Conservation (phyloP, 225 moss, liverwort and hornwort genomes). For the Anthoceros angustus region DNA sequence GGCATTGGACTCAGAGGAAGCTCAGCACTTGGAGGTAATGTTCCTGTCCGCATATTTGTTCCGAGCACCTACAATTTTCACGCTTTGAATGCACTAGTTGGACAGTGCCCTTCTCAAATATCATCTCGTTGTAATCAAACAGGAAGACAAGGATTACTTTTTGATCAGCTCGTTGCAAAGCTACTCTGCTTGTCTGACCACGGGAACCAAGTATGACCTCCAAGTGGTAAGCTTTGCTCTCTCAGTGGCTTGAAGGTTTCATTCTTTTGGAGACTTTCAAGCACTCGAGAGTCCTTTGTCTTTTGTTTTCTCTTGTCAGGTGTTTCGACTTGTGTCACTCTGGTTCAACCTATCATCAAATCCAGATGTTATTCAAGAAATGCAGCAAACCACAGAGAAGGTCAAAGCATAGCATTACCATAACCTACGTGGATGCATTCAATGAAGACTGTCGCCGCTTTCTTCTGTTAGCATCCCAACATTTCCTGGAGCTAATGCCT, state of each 20-base stretch:
- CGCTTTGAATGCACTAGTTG: not conserved
- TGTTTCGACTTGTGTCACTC: constrained; percentile 72
- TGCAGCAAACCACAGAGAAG: constrained; percentile 70
- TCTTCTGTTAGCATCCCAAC: not conserved
- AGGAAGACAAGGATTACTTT: constrained; percentile 86
- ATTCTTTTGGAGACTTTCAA: too few species aligned
- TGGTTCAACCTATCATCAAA: constrained; percentile 75
- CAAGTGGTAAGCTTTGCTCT: constrained; percentile 39
- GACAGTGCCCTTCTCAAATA: not conserved
- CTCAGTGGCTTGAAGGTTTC: not conserved
- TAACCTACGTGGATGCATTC: too few species aligned
- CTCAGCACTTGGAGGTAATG: constrained; percentile 56
- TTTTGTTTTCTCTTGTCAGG: constrained; percentile 29
- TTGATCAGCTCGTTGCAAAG: constrained; percentile 53
- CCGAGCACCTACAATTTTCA: not conserved
- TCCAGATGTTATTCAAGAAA: constrained; percentile 52
- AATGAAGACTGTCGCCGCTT: not conserved
- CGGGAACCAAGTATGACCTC: constrained; percentile 83
- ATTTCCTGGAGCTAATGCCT: not conserved
- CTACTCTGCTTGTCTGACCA: constrained; percentile 53
- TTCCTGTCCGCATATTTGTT: not conserved
- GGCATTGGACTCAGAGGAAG: constrained; percentile 65
- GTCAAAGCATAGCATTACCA: constrained; percentile 14
- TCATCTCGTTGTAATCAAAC: constrained; percentile 4
- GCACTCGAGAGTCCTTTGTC: not conserved